A percentile compares a stretch with the other conserved stretches of the same genome.
phyloP scores from a whole-genome alignment of 2,329 filamentous ascomycete genomes.

The Phialophora tarda region DNA sequence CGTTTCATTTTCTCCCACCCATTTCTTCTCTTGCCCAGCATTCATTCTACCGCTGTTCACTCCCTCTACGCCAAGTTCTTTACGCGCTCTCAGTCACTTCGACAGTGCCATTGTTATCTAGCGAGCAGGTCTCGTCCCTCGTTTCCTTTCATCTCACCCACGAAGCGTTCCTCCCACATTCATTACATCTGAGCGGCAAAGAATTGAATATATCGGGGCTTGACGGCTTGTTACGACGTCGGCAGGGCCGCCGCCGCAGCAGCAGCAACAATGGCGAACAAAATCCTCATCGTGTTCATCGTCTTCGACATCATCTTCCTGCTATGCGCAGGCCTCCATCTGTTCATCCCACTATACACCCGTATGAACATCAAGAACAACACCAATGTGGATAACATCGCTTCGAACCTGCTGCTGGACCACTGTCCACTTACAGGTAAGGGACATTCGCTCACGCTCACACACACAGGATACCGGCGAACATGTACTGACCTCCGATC shows the following conservation, averaged over 20 bases:
- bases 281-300: constrained; percentile 59
- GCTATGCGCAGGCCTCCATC: constrained; percentile 56
- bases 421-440: constrained; percentile 61
- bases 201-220: not conserved
- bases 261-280: constrained; percentile 48
- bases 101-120: constrained; percentile 22
- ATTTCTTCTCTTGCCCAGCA: constrained; percentile 19
- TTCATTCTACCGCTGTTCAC: constrained; percentile 11
- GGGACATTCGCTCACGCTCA: constrained; percentile 15
- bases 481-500: not conserved
- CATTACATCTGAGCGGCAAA: not conserved
- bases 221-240: not conserved
- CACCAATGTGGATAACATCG: constrained; percentile 57
- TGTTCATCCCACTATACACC: constrained; percentile 60
- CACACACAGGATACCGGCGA: not conserved
- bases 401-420: constrained; percentile 57
- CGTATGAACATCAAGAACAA: constrained; percentile 50
- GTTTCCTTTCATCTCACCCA: constrained; percentile 11
- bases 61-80: constrained; percentile 8
- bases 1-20: constrained; percentile 25
- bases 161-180: constrained; percentile 12
- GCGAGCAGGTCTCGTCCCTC: constrained; percentile 37
- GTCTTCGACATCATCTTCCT: constrained; percentile 60
- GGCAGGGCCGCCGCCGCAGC: not conserved
- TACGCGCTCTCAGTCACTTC: constrained; percentile 19